These are phyloP conservation scores for Chalaropsis ovoidea DNA, from an alignment of 2,329 filamentous ascomycete genomes.

Conservation along the genomic window DNA sequence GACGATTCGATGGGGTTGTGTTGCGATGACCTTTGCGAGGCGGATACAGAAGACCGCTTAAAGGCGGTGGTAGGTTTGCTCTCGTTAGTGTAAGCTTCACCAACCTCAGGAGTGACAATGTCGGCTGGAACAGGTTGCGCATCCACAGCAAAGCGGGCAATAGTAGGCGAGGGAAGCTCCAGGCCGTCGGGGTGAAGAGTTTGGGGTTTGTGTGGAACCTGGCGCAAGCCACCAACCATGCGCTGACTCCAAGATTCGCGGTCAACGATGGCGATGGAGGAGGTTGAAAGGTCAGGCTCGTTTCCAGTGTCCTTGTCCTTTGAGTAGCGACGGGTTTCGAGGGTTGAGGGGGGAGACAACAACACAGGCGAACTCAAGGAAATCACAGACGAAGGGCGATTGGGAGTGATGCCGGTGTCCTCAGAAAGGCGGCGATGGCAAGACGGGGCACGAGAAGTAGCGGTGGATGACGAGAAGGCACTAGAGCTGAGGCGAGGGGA, in stretches of 20 bases:
- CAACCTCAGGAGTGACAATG: conserved; percentile 30
- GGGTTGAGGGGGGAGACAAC: conserved; percentile 19
- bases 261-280: conserved; percentile 32
- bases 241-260: conserved; percentile 40
- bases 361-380: conserved; percentile 19
- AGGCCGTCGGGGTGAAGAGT: conserved; percentile 22
- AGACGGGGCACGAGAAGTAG: conserved; percentile 20
- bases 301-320: not conserved
- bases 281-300: conserved; percentile 17
- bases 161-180: conserved; percentile 19
- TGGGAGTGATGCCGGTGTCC: conserved; percentile 16
- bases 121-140: conserved; percentile 30
- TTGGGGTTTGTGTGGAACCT: conserved; percentile 38
- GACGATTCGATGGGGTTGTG: not conserved
- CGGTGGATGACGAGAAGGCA: conserved; percentile 20
- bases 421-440: conserved; percentile 21
- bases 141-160: conserved; percentile 28
- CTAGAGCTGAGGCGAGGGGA: conserved; percentile 21
- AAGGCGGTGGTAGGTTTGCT: conserved; percentile 22
- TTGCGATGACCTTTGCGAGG: conserved; percentile 25
- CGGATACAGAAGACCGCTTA: conserved; percentile 24
- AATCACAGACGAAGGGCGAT: conserved; percentile 13
- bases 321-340: conserved; percentile 1
- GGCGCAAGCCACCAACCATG: conserved; percentile 46
- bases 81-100: conserved; percentile 25